Base-by-base conservation (phyloP, 2,329 filamentous ascomycete species). In the Grosmannia serpens region DNA sequence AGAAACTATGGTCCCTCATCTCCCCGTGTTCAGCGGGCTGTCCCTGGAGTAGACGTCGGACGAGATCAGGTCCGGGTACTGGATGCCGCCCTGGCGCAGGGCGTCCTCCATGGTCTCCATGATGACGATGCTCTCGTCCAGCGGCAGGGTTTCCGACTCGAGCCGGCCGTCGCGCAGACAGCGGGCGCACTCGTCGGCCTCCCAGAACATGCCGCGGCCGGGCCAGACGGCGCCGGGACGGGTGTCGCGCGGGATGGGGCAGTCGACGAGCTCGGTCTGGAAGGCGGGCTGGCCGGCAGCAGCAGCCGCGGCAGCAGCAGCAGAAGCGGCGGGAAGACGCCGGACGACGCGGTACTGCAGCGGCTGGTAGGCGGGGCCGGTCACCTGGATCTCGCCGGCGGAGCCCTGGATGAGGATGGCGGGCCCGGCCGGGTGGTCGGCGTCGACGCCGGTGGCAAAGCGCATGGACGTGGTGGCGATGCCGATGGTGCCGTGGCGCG, bases 301-400 rank as follows among this genome's bases (percentile, higher is more conserved):
- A 15, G 35, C n/a, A n/a, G n/a, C n/a, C n/a, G n/a, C n/a, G n/a
- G n/a, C n/a, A n/a, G n/a, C n/a, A n/a, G n/a, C n/a, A n/a, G n/a
- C n/a, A n/a, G n/a, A n/a, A n/a, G n/a, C n/a, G 38, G 53, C 26
- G 22, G n/a, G 27, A 33, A 35, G 26, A 75, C 75, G 31, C 72
- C 76, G 53, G 70, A 91, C 78, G 56, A 91, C 71, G 57, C 76
- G 80, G 70, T 86, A 89, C 64, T 79, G 75, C 26, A 77, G 75
- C 2, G 90, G 90, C 20, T 82, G 78, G 76, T 77, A 95, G 0
- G 88, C 83, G 1, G 86, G 85, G 35, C 84, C 84, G 65, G 80
- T 81, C 62, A 95, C 85, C 67, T 92, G 88, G 65, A 95, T 89
- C 74, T 95, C 90, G 62, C 90, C 90, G 62, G 82, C 78, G 38